phyloP scores from a whole-genome alignment of 192 early-diverging fungal genomes.

The Chytriomyces confervae region DNA sequence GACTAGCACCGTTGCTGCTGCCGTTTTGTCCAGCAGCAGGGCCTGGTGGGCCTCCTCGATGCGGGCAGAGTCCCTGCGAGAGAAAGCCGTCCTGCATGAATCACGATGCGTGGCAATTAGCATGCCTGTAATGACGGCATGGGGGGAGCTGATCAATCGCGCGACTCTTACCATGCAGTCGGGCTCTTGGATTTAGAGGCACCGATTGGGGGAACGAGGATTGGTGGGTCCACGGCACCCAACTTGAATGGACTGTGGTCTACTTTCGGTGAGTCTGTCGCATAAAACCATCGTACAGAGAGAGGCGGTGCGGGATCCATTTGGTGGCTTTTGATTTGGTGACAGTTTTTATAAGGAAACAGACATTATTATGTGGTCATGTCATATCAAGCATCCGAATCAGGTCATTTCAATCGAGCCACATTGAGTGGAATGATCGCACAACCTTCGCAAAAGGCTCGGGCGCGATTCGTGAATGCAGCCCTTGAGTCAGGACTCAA shows the following conservation, averaged over 20 bases:
- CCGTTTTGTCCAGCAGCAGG: background rate
- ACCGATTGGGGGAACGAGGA: background rate
- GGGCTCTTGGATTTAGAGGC: conserved; percentile 29
- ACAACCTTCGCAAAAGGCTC: no score
- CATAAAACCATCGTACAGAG: conserved; percentile 55
- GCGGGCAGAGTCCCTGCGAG: conserved; percentile 42
- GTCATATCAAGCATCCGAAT: no score
- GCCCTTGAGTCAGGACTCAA: no score
- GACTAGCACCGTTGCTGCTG: conserved; percentile 56
- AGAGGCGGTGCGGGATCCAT: background rate
- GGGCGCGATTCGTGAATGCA: no score
- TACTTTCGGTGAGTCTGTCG: conserved; percentile 52
- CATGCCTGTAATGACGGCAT: background rate
- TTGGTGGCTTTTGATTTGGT: no score
- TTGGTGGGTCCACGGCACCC: background rate
- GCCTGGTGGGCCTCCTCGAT: conserved; percentile 47
- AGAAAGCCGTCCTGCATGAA: conserved; percentile 47
- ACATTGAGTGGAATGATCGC: no score
- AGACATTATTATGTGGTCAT: no score
- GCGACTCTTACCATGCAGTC: conserved; percentile 32
- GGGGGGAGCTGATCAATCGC: background rate
- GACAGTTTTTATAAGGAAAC: no score
- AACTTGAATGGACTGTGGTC: conserved; percentile 55
- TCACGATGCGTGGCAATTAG: background rate
- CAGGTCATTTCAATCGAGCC: no score